These are phyloP conservation scores for Malassezia equina DNA, from an alignment of 1,284 basidiomycete species.

Conservation along the genomic window DNA sequence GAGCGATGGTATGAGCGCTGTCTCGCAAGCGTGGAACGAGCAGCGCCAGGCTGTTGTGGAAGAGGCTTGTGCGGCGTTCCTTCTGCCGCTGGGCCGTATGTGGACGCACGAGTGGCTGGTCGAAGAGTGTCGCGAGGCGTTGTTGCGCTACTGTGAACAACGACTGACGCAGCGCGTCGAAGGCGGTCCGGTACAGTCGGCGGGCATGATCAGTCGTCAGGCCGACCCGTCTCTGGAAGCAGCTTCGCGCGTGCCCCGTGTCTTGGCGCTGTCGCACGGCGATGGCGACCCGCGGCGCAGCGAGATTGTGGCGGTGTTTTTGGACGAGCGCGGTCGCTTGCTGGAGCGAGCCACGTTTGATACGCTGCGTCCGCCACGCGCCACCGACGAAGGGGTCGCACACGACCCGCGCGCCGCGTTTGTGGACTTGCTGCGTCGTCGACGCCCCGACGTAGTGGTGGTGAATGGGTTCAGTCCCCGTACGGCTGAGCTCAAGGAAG, in stretches of 20 bases:
- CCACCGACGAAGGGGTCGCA: constrained; percentile 51
- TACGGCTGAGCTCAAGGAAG: constrained; percentile 60
- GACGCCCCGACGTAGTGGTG: constrained; percentile 77
- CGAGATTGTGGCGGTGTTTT: constrained; percentile 69
- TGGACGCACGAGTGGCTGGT: constrained; percentile 84
- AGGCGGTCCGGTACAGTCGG: constrained; percentile 60
- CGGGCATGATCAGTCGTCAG: constrained; percentile 35
- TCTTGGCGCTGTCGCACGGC: constrained; percentile 87
- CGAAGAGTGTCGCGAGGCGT: constrained; percentile 72
- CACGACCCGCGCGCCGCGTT: constrained; percentile 55
- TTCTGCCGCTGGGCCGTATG: constrained; percentile 69
- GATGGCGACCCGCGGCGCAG: constrained; percentile 86
- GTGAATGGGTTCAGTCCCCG: constrained; percentile 65
- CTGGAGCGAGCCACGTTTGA: constrained; percentile 81
- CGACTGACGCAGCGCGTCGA: constrained; percentile 48
- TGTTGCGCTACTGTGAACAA: constrained; percentile 32
- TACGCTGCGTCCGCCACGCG: constrained; percentile 49
- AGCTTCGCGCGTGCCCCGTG: constrained; percentile 62
- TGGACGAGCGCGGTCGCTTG: constrained; percentile 78
- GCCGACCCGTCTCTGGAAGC: constrained; percentile 51
- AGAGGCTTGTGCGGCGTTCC: constrained; percentile 65
- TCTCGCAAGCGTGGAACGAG: constrained; percentile 83
- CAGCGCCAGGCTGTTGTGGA: constrained; percentile 69
- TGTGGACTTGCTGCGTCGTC: constrained; percentile 65
- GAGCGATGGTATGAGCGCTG: constrained; percentile 74